Base-by-base conservation (phyloP, 108 stramenopile species). In the Nitzschia putrida region DNA sequence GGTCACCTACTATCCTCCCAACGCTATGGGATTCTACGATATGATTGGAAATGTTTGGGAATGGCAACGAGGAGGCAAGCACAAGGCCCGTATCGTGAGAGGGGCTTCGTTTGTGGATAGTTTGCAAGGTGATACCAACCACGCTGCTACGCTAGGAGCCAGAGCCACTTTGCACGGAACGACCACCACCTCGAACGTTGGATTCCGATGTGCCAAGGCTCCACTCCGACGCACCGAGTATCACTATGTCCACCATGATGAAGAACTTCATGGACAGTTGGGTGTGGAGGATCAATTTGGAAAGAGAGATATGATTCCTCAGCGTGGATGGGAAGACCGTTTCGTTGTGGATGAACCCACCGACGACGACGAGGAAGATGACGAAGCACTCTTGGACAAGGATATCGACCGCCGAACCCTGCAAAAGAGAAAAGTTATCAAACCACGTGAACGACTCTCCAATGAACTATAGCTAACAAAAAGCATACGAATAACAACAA, bases 1-100 rank as follows among this genome's bases (percentile, higher is more conserved):
- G 14, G 91, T 94, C n/a, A 82, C 79, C 45, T 66, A 64, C 16
- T 97, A 85, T 69, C 82, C 84, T 49, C 91, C 96, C 5, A 97
- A 97, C 80, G 66, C 44, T 0, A 72, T 86, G 56, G 96, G 96
- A 9, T 71, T 97, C n/a, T 89, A 94, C 68, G 90, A 95, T 66
- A 87, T 94, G 83, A 87, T 89, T 13, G 96, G 96, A 13, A 95
- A 95, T 66, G 96, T 95, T 9, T 97, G 96, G 96, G 96, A 95
- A 60, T 97, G 96, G 96, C 79, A 83, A 76, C 75, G 89, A 37
- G 95, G 95, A 10, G 96, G 93, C 25, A 92, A 89, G 40, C 88
- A 92, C 77, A 91, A 92, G 69, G 65, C 79, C 10, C 86, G 93
- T 16, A 92, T 95, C 69, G 86, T 94, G 23, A 82, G 96, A 21